These are phyloP conservation scores for Plantago ovata DNA, from an alignment of 257 asterid species.

Conservation along the genomic window DNA sequence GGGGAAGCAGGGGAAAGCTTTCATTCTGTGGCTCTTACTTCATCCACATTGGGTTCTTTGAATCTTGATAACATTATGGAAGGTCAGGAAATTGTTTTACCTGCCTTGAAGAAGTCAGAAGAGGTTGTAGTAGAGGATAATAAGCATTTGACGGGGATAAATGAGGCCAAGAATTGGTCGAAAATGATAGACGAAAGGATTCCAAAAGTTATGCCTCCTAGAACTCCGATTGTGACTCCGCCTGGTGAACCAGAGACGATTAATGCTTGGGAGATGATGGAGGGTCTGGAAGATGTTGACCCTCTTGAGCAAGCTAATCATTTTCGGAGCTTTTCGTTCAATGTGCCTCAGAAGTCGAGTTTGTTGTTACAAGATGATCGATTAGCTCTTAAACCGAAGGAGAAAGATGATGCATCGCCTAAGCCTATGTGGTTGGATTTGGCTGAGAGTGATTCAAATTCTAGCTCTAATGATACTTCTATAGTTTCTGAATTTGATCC, in stretches of 20 bases:
- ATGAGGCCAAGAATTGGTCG: constrained; percentile 89
- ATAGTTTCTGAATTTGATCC: constrained; percentile 67
- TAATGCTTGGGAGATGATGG: constrained; percentile 92
- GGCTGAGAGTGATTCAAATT: constrained; percentile 44
- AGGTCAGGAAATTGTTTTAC: constrained; percentile 1
- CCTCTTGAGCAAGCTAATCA: constrained; percentile 45
- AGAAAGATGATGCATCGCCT: constrained; percentile 19
- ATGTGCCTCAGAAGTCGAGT: constrained; percentile 22
- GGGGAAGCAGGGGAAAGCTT: constrained; percentile 43
- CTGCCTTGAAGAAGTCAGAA: neutral
- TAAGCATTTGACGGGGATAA: constrained; percentile 53
- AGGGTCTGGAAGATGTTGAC: constrained; percentile 69
- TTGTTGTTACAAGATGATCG: constrained; percentile 33
- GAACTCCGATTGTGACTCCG: constrained; percentile 60
- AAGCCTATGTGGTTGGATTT: constrained; percentile 43
- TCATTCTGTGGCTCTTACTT: constrained; percentile 74
- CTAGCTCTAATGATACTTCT: constrained; percentile 50
- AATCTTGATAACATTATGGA: constrained; percentile 40
- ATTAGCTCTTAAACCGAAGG: constrained; percentile 44
- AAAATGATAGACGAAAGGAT: constrained; percentile 67
- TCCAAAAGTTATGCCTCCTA: constrained; percentile 65
- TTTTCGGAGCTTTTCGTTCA: constrained; percentile 74
- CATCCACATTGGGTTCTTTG: constrained; percentile 79
- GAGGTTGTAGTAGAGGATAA: constrained; percentile 34
- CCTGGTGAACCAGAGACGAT: constrained; percentile 86